Conservation (phyloP, 352 stramenopile species). For the Globisporangium rhizosaccharum region DNA sequence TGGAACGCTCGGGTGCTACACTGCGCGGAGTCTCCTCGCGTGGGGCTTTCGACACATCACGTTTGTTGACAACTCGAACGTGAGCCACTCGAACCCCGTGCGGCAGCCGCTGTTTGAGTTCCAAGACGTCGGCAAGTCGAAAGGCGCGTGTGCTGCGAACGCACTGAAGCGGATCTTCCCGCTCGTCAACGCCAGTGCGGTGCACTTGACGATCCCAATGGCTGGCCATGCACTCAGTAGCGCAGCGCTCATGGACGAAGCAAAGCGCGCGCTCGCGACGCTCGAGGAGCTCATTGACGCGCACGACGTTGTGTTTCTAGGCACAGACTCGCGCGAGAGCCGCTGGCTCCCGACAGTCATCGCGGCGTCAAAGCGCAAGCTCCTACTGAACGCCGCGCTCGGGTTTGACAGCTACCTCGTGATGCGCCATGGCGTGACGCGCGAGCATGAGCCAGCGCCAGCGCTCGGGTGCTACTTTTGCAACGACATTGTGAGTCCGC, state of each 20-base stretch:
- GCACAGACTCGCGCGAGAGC: conserved; percentile 98
- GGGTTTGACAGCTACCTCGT: conserved; percentile 98
- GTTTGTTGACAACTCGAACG: conserved; percentile 96
- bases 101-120: conserved; percentile 96
- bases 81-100: conserved; percentile 98
- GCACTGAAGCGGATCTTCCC: conserved; percentile 92
- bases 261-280: conserved; percentile 58
- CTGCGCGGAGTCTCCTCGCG: conserved; percentile 91
- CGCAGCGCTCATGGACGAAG: conserved; percentile 45
- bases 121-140: conserved; percentile 92
- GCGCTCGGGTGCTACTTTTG: conserved; percentile 98
- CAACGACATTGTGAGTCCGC: conserved; percentile 97
- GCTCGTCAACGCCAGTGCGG: conserved; percentile 81
- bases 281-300: conserved; percentile 89
- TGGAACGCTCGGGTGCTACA: conserved; percentile 96
- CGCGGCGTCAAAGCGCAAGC: conserved; percentile 88
- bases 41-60: conserved; percentile 98
- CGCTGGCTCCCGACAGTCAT: conserved; percentile 98
- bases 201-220: conserved; percentile 98
- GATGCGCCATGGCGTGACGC: conserved; percentile 92
- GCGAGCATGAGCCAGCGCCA: conserved; percentile 4
- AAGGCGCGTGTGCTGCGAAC: conserved; percentile 91
- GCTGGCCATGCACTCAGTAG: conserved; percentile 91
- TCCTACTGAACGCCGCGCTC: conserved; percentile 74
- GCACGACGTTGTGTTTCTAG: conserved; percentile 95